Percentiles rank a stretch among this genome's conserved stretches.
Evolutionary conservation across 371 early-diverging fungal species (phyloP).

Genomic region (Parasitella parasitica): DNA sequence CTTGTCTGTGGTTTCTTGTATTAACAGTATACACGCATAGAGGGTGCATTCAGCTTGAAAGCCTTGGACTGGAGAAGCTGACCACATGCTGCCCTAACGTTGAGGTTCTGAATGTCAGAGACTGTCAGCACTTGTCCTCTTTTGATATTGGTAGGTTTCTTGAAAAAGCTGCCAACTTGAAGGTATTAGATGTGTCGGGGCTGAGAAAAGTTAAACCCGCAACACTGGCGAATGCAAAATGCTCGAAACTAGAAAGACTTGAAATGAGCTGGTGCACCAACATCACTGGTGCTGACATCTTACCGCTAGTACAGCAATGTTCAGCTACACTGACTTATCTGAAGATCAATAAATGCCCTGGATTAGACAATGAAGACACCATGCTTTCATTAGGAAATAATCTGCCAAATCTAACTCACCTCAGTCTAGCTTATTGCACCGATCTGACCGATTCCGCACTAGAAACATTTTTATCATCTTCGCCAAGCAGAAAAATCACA

Average conservation of each 20-base stretch:
- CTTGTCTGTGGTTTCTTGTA: background rate
- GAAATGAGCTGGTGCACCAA: constrained; percentile 59
- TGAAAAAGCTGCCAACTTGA: constrained; percentile 14
- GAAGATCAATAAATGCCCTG: constrained; percentile 51
- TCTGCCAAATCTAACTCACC: constrained; percentile 40
- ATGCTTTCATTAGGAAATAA: constrained; percentile 38
- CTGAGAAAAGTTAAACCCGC: constrained; percentile 47
- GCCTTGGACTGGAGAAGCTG: constrained; percentile 45
- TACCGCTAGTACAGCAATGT: constrained; percentile 35
- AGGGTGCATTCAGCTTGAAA: constrained; percentile 60
- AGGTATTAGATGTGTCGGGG: constrained; percentile 48
- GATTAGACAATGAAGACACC: constrained; percentile 45
- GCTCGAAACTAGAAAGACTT: constrained; percentile 39
- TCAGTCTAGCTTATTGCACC: constrained; percentile 50
- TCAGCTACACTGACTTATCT: constrained; percentile 32
- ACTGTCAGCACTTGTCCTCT: constrained; percentile 50
- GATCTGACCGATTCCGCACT: constrained; percentile 46
- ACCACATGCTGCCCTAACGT: constrained; percentile 56
- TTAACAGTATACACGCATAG: constrained; percentile 16
- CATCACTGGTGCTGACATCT: constrained; percentile 45
- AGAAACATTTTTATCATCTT: constrained; percentile 25
- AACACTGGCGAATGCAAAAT: constrained; percentile 37
- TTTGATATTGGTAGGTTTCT: constrained; percentile 48
- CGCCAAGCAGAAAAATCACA: constrained; percentile 19
- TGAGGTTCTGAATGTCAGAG: constrained; percentile 47